Base-by-base conservation (phyloP, 2,329 filamentous ascomycete genomes). In the Talaromyces sp. region DNA sequence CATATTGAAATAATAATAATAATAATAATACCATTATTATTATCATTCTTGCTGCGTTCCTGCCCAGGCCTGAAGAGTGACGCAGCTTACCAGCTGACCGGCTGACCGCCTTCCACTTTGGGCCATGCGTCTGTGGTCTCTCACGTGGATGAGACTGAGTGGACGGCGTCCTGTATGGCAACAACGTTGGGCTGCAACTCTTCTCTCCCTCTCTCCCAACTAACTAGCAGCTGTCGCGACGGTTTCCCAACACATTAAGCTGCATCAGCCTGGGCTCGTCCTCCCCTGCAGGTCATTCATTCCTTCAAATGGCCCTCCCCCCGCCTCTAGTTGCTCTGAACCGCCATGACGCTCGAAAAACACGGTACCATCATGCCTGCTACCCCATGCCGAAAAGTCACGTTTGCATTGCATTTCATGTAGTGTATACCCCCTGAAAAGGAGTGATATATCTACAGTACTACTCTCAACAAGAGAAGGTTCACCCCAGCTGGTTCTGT, bases 111-210 rank as follows among this genome's bases (percentile, higher is more conserved):
- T 53, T 28, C 50, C 50, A 4, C 28, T n/a, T 31, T 16, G 12
- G 50, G 50, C 50, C 50, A n/a, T 31, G 27, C 50, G 18, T 16
- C 42, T 47, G 14, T 14, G 6, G 14, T 6, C 16, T 16, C 50
- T 53, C 50, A 53, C 50, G 50, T 53, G 50, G 50, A 30, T 53
- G 27, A 7, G 50, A 53, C 50, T 53, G 50, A 53, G 27, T 53
- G 50, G 50, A 8, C 50, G 42, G 56, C 56, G 51, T 62, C 55
- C 40, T 56, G 60, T 62, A 56, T 62, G 61, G 61, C 61, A 60
- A 60, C 61, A 60, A 60, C 55, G 53, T 63, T 63, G 61, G 61
- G 61, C 61, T 63, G 57, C 61, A 63, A 63, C 57, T 50, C 60
- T 30, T 55, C 51, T 27, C 44, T 54, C 44, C 44, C 23, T 47